Conservation (phyloP, 1,284 basidiomycete species). For the Heterobasidion irregulare region DNA sequence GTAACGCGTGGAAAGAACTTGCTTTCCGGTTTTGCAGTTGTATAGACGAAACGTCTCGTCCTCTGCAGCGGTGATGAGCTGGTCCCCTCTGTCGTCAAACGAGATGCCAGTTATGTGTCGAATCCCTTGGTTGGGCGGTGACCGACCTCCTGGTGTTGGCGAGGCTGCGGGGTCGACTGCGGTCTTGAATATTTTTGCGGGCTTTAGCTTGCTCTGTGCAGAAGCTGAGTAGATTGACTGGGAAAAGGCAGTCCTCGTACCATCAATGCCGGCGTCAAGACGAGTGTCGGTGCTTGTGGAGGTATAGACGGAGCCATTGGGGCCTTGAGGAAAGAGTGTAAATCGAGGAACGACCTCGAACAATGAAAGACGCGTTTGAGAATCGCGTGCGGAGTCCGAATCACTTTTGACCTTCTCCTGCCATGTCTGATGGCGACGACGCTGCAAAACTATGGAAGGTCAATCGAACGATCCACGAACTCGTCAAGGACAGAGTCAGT, state of each 20-base stretch:
- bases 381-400: conserved; percentile 20
- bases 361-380: conserved; percentile 5
- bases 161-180: conserved; percentile 58
- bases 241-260: too few relatives aligned
- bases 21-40: conserved; percentile 86
- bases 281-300: conserved; percentile 16
- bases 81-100: conserved; percentile 89
- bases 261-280: conserved; percentile 19
- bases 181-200: conserved; percentile 82
- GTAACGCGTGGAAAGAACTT: conserved; percentile 35
- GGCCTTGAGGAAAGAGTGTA: conserved; percentile 14
- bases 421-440: conserved; percentile 65
- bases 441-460: conserved; percentile 90
- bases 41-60: conserved; percentile 92
- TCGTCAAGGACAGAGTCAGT: conserved; percentile 85
- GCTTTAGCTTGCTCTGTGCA: conserved; percentile 65
- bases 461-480: conserved; percentile 93
- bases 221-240: too few relatives aligned
- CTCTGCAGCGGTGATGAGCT: conserved; percentile 82
- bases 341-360: conserved; percentile 10
- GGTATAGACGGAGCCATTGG: conserved; percentile 7
- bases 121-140: conserved; percentile 27
- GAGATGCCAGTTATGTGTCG: conserved; percentile 80
- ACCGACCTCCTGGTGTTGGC: conserved; percentile 34
- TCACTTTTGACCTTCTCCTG: conserved; percentile 15